Base-by-base conservation (phyloP, 805 yeast genomes). In the Myxozyma geophila region DNA sequence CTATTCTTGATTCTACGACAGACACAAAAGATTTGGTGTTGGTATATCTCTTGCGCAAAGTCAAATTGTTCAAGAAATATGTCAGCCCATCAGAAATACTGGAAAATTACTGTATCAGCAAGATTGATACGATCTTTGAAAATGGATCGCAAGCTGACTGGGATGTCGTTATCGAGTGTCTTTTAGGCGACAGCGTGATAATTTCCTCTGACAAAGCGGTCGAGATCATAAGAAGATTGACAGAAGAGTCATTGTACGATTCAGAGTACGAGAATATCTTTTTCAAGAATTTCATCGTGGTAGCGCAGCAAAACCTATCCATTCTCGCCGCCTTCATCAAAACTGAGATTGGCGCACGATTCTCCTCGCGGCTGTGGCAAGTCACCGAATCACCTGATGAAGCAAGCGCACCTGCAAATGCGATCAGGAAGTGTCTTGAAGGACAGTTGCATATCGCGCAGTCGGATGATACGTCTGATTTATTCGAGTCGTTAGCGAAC, bases 251-350 rank as follows among this genome's bases (percentile, higher is more conserved):
- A 10, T 39, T 60, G 10, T 21, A 43, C 33, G 59, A 65, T 21
- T 28, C 48, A 7, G 80, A 77, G 1, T 65, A 79, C 3, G 71
- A 81, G 48, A 72, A 67, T 41, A 72, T 80, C 60, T 72, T 77
- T 15, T 72, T 74, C 60, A 67, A 36, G 37, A 69, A 63, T 23
- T 51, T 66, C 7, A 47, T 54, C 7, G 33, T 37, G 2, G 41
- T 59, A 21, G 51, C 59, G 2, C 62, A 64, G 37, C 36, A 54
- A 36, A 60, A 64, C 46, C 43, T 58, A 7, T 12, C 56, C 19
- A 21, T 43, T 9, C 46, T 66, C 9, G 19, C 81, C 47, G 75
- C 82, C 0, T 58, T 70, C 1, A 72, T 74, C 9, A 68, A 67
- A n/a, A 67, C 83, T 33, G 65, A 69, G 0, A 72, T 75, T 0